A percentile compares a stretch with the other conserved stretches of the same genome.
Conservation (phyloP, 805 yeast species). For the Candida montana region DNA sequence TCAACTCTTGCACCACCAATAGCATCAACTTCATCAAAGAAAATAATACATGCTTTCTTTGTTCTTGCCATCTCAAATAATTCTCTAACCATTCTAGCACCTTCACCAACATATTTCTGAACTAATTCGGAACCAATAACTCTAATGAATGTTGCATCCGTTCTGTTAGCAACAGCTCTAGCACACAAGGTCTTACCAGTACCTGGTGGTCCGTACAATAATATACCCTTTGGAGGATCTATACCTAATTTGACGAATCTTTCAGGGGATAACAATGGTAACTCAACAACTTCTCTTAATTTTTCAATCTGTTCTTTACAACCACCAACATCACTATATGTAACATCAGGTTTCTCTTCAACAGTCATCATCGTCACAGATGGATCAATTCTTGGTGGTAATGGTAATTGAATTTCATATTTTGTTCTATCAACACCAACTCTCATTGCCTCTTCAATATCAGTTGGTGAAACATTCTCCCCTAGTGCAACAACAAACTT, state of each 20-base stretch:
- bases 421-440: conserved; percentile 98
- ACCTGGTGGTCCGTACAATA: conserved; percentile 97
- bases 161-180: conserved; percentile 97
- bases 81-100: conserved; percentile 99
- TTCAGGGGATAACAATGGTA: conserved; percentile 92
- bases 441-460: conserved; percentile 99
- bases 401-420: conserved; percentile 93
- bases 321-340: conserved; percentile 98
- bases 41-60: conserved; percentile 95
- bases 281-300: conserved; percentile 90
- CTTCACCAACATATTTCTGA: conserved; percentile 98
- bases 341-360: conserved; percentile 98
- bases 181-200: conserved; percentile 99
- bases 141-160: conserved; percentile 97
- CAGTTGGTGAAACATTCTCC: conserved; percentile 96
- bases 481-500: conserved; percentile 96
- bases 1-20: conserved; percentile 99
- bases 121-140: conserved; percentile 98
- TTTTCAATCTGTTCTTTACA: conserved; percentile 98
- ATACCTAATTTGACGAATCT: conserved; percentile 95
- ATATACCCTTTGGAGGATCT: conserved; percentile 98
- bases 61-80: conserved; percentile 98
- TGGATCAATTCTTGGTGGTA: conserved; percentile 98
- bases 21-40: conserved; percentile 98
- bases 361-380: conserved; percentile 99